Evolutionary conservation across 805 yeast species (phyloP).

Genomic region (Blastobotrys attinorum): DNA sequence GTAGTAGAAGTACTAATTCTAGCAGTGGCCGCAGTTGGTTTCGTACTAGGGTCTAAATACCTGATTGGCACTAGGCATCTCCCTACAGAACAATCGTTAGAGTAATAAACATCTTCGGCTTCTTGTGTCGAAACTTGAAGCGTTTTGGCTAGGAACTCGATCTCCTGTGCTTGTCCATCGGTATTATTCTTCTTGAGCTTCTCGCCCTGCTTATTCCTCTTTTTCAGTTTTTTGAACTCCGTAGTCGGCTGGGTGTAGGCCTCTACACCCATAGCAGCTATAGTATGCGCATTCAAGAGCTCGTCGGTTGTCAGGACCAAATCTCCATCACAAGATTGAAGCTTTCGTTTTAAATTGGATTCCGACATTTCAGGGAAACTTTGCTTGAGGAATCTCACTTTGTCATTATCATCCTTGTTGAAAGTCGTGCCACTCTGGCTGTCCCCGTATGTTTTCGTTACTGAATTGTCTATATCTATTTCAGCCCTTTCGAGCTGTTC

Average conservation of each 20-base stretch:
- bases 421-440: neutral
- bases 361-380: constrained; percentile 15
- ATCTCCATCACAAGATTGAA: constrained; percentile 11
- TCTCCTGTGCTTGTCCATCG: neutral
- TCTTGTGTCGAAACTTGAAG: constrained; percentile 6
- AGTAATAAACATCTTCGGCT: constrained; percentile 10
- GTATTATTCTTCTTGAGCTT: neutral
- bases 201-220: neutral
- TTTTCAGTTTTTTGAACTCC: neutral
- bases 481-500: neutral
- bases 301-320: constrained; percentile 13
- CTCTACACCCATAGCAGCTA: constrained; percentile 5
- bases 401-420: constrained; percentile 2
- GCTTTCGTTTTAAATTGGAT: constrained; percentile 8
- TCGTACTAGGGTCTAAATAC: neutral
- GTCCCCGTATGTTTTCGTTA: too few species aligned
- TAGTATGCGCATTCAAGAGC: constrained; percentile 10
- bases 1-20: too few species aligned
- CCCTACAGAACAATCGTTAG: constrained; percentile 9
- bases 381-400: constrained; percentile 11
- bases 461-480: too few species aligned
- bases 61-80: neutral
- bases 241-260: constrained; percentile 1
- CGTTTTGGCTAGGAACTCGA: constrained; percentile 4
- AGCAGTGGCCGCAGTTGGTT: neutral